Conservation (phyloP, 805 yeast genomes). For the Kazachstania martiniae region DNA sequence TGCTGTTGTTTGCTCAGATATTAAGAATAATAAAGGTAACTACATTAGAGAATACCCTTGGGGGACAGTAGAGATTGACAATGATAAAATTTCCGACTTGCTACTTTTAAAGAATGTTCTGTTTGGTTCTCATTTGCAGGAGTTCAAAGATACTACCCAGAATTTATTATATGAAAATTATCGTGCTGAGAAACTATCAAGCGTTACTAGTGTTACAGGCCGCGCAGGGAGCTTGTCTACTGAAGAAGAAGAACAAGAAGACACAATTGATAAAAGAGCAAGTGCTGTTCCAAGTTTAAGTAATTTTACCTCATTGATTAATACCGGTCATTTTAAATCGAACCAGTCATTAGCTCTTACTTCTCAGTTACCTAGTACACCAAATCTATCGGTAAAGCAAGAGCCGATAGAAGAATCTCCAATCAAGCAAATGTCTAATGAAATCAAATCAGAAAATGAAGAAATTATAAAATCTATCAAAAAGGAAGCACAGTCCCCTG, state of each 20-base stretch:
- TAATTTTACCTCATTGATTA: conserved; percentile 27
- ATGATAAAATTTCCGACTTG: conserved; percentile 43
- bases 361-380: conserved; percentile 18
- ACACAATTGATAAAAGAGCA: conserved; percentile 11
- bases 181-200: conserved; percentile 64
- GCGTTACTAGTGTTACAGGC: conserved; percentile 32
- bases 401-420: conserved; percentile 20
- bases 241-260: conserved; percentile 3
- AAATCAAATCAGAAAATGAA: conserved; percentile 30
- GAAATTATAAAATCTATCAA: conserved; percentile 29
- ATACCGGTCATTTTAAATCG: conserved; percentile 27
- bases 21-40: conserved; percentile 43
- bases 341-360: conserved; percentile 18
- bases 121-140: conserved; percentile 75
- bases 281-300: conserved; percentile 29
- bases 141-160: conserved; percentile 71
- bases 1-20: conserved; percentile 59
- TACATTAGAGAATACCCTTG: conserved; percentile 66
- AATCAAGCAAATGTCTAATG: conserved; percentile 28
- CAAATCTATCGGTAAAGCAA: conserved; percentile 9
- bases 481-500: conserved; percentile 26
- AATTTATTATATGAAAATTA: conserved; percentile 67
- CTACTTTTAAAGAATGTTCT: conserved; percentile 52
- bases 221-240: not conserved
- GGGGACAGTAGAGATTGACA: conserved; percentile 42